phyloP scores from a whole-genome alignment of 176 grass and related monocot genomes.

The Juncus effusus region DNA sequence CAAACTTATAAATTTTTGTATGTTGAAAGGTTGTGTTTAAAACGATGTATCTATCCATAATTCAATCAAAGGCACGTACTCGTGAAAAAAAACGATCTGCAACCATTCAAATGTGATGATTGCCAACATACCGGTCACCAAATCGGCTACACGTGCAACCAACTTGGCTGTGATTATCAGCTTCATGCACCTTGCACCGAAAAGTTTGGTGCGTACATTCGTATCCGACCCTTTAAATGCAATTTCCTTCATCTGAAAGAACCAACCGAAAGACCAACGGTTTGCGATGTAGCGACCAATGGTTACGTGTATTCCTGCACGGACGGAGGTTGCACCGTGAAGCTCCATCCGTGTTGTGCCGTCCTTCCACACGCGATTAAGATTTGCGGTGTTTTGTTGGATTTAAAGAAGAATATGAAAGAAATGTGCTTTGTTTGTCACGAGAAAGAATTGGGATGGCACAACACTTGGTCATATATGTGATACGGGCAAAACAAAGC shows the following conservation, averaged over 20 bases:
- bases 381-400: conserved; percentile 9
- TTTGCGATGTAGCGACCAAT: conserved; percentile 15
- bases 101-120: conserved; percentile 14
- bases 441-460: conserved; percentile 10
- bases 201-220: conserved; percentile 21
- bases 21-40: too few relatives aligned
- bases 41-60: too few relatives aligned
- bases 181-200: conserved; percentile 11
- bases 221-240: conserved; percentile 20
- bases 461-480: conserved; percentile 21
- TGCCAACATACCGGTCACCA: conserved; percentile 22
- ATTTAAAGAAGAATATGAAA: conserved; percentile 19
- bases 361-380: neutral
- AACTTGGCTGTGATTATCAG: conserved; percentile 24
- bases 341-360: conserved; percentile 18
- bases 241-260: conserved; percentile 25
- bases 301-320: conserved; percentile 18
- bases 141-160: conserved; percentile 8
- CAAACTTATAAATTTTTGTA: too few relatives aligned
- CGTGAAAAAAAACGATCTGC: conserved; percentile 1
- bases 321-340: conserved; percentile 5
- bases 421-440: conserved; percentile 18
- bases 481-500: conserved; percentile 7
- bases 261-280: conserved; percentile 15
- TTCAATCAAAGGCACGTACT: conserved; percentile 7